phyloP scores from a whole-genome alignment of 345 rosid species.

The Salix exigua region DNA sequence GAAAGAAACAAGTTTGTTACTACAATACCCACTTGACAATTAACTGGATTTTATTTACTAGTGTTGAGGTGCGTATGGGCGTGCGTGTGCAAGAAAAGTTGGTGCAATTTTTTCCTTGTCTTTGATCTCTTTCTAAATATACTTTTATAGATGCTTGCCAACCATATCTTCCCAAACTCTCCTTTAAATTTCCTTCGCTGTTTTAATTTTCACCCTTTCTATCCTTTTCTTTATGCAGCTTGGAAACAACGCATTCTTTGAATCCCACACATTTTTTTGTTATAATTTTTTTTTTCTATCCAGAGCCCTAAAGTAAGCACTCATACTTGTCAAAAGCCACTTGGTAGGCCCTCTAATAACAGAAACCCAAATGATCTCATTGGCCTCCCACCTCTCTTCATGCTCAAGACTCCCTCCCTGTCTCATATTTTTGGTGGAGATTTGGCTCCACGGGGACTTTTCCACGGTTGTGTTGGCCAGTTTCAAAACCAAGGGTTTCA shows the following conservation, averaged over 20 bases:
- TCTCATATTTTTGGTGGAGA: conserved; percentile 24
- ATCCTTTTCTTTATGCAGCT: conserved; percentile 49
- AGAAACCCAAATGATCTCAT: conserved; percentile 9
- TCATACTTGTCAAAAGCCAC: conserved; percentile 38
- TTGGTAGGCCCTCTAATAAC: conserved; percentile 40
- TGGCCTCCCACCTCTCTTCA: conserved; percentile 26
- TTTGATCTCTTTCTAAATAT: neutral
- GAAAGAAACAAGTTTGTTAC: too few species aligned
- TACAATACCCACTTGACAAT: too few species aligned
- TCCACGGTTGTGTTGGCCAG: conserved; percentile 23
- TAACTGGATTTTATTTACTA: too few species aligned
- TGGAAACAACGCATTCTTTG: conserved; percentile 69
- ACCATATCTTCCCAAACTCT: conserved; percentile 59
- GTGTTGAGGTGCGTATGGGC: conserved; percentile 16
- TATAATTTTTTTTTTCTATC: neutral
- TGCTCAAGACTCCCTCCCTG: conserved; percentile 39
- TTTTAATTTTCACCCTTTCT: conserved; percentile 19
- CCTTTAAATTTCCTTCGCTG: conserved; percentile 33
- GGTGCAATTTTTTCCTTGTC: conserved; percentile 15
- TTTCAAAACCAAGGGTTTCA: conserved; percentile 5
- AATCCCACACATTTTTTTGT: conserved; percentile 38
- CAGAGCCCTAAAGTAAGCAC: conserved; percentile 44
- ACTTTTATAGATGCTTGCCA: conserved; percentile 60
- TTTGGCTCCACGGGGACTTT: conserved; percentile 12
- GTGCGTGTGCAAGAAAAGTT: conserved; percentile 28